phyloP scores from a whole-genome alignment of 495 filamentous ascomycete species.

The Parathielavia hyrcaniae region DNA sequence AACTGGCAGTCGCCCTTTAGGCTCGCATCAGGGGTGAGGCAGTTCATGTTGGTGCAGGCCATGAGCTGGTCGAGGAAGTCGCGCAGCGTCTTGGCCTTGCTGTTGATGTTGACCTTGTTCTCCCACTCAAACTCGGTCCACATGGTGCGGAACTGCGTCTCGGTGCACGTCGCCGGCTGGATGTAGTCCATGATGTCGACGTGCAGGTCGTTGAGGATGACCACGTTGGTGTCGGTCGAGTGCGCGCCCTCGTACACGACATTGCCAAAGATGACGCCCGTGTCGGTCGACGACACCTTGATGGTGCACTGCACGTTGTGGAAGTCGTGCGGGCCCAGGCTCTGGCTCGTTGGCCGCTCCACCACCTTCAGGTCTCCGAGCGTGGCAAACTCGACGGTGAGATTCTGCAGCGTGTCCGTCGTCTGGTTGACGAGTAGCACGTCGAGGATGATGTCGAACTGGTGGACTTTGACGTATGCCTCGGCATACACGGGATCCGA shows the following conservation, averaged over 20 bases:
- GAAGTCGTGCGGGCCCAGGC: conserved; percentile 91
- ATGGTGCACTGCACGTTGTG: conserved; percentile 97
- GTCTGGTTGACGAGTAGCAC: conserved; percentile 98
- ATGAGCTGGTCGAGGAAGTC: conserved; percentile 93
- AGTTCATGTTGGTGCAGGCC: conserved; percentile 98
- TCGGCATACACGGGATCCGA: conserved; percentile 97
- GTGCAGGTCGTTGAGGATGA: conserved; percentile 97
- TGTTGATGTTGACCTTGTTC: conserved; percentile 99
- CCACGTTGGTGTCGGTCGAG: conserved; percentile 92
- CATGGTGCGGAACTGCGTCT: conserved; percentile 99
- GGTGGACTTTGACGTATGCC: conserved; percentile 97
- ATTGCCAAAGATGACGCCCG: conserved; percentile 98
- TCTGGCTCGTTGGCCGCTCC: conserved; percentile 91
- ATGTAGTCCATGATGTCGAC: conserved; percentile 99
- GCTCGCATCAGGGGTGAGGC: conserved; percentile 91
- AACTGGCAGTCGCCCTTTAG: conserved; percentile 98
- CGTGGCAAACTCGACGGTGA: conserved; percentile 96
- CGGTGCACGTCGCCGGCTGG: conserved; percentile 90
- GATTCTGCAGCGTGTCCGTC: conserved; percentile 90
- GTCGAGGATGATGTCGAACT: conserved; percentile 97
- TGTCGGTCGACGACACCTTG: conserved; percentile 97
- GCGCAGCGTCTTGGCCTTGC: conserved; percentile 84
- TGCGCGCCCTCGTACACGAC: conserved; percentile 96
- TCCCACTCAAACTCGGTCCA: conserved; percentile 99
- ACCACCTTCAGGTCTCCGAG: conserved; percentile 97